Evolutionary conservation across 306 rosid species (phyloP).

Genomic region (Acacia confusa): DNA sequence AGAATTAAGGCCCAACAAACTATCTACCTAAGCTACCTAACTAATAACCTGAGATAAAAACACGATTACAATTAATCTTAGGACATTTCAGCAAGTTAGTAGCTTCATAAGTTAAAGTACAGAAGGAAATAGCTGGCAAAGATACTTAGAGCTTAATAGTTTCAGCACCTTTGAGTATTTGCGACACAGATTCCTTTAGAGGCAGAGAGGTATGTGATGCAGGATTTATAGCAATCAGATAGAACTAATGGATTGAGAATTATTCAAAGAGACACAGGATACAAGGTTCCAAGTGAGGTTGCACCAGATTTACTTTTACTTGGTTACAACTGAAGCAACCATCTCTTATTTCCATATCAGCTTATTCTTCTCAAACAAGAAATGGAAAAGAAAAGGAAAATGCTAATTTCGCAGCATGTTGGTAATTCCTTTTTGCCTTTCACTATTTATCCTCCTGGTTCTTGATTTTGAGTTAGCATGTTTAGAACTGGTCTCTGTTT

Average conservation of each 20-base stretch:
- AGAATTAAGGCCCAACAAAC: too few relatives aligned
- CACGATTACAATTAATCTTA: too few relatives aligned
- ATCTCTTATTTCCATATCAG: neutral
- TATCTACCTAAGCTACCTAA: too few relatives aligned
- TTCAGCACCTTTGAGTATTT: slow-evolving; percentile 21
- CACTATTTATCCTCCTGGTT: neutral
- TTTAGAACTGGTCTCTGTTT: neutral
- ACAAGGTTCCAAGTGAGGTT: slow-evolving; percentile 16
- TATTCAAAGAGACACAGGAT: slow-evolving; percentile 22
- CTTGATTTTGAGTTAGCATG: neutral
- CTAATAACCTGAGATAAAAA: too few relatives aligned
- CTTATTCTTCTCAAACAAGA: neutral
- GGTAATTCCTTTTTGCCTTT: neutral
- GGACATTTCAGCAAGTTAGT: too few relatives aligned
- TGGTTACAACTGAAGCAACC: neutral
- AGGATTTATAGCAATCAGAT: neutral
- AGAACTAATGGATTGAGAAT: neutral
- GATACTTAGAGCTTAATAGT: neutral
- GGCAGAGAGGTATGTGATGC: neutral
- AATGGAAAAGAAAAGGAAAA: neutral
- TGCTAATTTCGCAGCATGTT: neutral
- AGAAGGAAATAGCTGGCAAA: slow-evolving; percentile 26
- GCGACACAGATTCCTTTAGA: neutral
- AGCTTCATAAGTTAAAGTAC: neutral
- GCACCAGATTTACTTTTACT: slow-evolving; percentile 7